Evolutionary conservation across 768 basidiomycete species (phyloP), one percentile per base, ranked within the genome.

Genomic region (Hydnum rufescens): DNA sequence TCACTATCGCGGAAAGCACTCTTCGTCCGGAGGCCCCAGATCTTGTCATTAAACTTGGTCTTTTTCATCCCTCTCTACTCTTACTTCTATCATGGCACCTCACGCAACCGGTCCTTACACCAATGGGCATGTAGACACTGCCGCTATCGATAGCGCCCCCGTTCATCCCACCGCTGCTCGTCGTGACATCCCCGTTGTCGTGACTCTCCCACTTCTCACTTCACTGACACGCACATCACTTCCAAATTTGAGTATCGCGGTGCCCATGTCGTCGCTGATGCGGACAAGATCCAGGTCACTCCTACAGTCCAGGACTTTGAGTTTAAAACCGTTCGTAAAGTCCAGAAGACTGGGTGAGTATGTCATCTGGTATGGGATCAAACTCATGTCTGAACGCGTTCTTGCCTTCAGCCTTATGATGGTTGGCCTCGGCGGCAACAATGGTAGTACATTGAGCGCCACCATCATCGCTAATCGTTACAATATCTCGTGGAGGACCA

Each of bases 381-480:
- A 32, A 57, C 48, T 51, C 58, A 56, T 53, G 56, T 42, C 53
- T 32, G 53, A 49, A n/a, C n/a, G n/a, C n/a, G n/a, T n/a, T 55
- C 32, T 51, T 55, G 55, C 25, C 49, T 55, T 4, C 56, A 96
- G 93, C 52, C 74, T 99, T 57, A 82, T 99, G 84, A 82, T 99
- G 76, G 81, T 97, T 60, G 95, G 95, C 55, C 68, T 90, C 54
- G 93, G 93, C 54, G 93, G 95, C 51, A 99, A 99, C 75, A 99
- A 99, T 63, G 95, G 93, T 50, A 75, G 83, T 47, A 97, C 93
- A 26, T 74, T 97, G 47, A 81, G 79, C 57, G 92, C 95, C 8
- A 95, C 92, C 56, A 79, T 96, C 64, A 76, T 95, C 59, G 95
- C 95, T 60, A 97, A 97, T 73, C 80, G 79, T 59, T 83, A 97